These are phyloP conservation scores for Cardiospermum halicacabum DNA, from an alignment of 345 rosid genomes.

Conservation along the genomic window DNA sequence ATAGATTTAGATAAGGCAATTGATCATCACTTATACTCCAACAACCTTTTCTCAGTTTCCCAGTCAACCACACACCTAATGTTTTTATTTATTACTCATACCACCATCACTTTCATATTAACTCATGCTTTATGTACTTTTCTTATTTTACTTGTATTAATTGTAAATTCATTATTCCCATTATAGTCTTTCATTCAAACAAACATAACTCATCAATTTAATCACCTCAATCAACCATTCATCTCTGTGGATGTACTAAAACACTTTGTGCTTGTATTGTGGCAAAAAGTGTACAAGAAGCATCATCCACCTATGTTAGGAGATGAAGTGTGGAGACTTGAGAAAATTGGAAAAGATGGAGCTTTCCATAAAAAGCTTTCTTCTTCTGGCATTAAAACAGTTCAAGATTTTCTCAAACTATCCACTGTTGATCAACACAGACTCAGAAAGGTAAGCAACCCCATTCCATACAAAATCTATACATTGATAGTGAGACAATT, in stretches of 20 bases:
- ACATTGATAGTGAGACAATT: no score
- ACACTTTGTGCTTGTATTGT: no score
- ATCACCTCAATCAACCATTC: no score
- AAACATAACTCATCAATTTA: no score
- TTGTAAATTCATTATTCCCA: no score
- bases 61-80: slow-evolving; percentile 14
- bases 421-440: slow-evolving; percentile 41
- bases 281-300: slow-evolving; percentile 93
- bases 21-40: not conserved
- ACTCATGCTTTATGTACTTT: no score
- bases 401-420: slow-evolving; percentile 76
- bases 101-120: no score
- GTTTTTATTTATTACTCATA: not conserved
- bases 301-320: slow-evolving; percentile 75
- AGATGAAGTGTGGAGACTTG: slow-evolving; percentile 88
- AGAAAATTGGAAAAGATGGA: slow-evolving; percentile 86
- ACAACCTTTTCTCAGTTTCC: not conserved
- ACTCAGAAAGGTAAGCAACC: slow-evolving; percentile 47
- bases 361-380: slow-evolving; percentile 75
- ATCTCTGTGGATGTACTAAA: no score
- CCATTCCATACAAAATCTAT: not conserved
- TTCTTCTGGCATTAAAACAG: slow-evolving; percentile 34
- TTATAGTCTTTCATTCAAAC: no score
- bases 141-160: no score
- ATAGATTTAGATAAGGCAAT: not conserved